Evolutionary conservation across 139 green algal genomes (phyloP).

Genomic region (Dunaliella sp.): DNA sequence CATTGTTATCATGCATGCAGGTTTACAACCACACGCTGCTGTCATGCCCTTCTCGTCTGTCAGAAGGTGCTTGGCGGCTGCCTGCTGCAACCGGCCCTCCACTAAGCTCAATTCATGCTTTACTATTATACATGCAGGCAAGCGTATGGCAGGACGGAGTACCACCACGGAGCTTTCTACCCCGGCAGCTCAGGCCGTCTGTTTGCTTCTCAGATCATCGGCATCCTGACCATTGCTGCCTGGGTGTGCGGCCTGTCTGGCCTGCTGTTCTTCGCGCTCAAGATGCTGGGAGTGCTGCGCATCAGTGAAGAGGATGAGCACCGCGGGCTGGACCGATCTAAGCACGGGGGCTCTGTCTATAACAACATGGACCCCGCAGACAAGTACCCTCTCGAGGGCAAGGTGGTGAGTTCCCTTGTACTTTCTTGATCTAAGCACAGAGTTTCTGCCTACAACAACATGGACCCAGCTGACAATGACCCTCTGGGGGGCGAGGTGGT

Average conservation of each 20-base stretch:
- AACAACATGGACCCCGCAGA: conserved; percentile 15
- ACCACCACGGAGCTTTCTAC: conserved; percentile 59
- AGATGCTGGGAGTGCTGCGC: conserved; percentile 49
- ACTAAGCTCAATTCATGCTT: too few relatives aligned
- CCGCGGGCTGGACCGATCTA: conserved; percentile 61
- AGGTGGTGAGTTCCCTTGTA: neutral
- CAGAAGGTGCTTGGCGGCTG: too few relatives aligned
- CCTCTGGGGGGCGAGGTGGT: too few relatives aligned
- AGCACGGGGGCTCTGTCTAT: conserved; percentile 61
- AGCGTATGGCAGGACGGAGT: conserved; percentile 6
- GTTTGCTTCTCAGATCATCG: conserved; percentile 58
- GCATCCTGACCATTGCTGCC: conserved; percentile 55
- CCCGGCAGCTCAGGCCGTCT: conserved; percentile 47
- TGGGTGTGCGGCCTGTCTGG: conserved; percentile 47
- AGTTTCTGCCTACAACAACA: too few relatives aligned
- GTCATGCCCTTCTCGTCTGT: too few relatives aligned
- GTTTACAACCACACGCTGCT: too few relatives aligned
- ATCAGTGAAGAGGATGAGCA: conserved; percentile 66
- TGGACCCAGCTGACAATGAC: too few relatives aligned
- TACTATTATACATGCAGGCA: neutral
- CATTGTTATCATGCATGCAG: too few relatives aligned
- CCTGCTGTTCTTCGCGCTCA: conserved; percentile 70
- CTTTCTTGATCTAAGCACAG: too few relatives aligned
- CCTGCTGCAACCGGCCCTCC: too few relatives aligned
- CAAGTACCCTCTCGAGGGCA: neutral